Evolutionary conservation across 805 yeast species (phyloP).

Genomic region (Lachancea dasiensis): DNA sequence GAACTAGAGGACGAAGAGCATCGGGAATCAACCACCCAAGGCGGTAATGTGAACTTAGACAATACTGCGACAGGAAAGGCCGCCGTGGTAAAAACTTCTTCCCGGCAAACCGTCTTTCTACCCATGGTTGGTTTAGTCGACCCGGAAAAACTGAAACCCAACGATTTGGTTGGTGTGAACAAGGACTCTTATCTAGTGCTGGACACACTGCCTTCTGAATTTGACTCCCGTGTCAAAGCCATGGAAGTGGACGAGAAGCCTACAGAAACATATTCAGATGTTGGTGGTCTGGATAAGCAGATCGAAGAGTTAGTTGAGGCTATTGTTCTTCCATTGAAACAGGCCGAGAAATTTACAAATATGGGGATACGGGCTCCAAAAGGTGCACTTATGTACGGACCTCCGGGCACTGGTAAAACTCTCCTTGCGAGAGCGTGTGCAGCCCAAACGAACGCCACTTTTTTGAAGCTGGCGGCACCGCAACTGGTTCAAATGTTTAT

Average conservation of each 20-base stretch:
- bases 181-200: slow-evolving; percentile 91
- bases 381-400: slow-evolving; percentile 98
- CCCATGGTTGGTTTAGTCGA: slow-evolving; percentile 96
- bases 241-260: slow-evolving; percentile 99
- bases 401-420: slow-evolving; percentile 99
- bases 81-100: slow-evolving; percentile 97
- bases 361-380: slow-evolving; percentile 97
- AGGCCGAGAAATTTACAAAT: slow-evolving; percentile 89
- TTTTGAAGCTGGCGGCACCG: slow-evolving; percentile 93
- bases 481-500: slow-evolving; percentile 97
- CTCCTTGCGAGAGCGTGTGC: slow-evolving; percentile 97
- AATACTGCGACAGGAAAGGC: slow-evolving; percentile 89
- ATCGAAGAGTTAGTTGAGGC: slow-evolving; percentile 98
- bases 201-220: slow-evolving; percentile 94
- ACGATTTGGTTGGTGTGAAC: slow-evolving; percentile 95
- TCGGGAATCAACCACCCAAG: slow-evolving; percentile 56
- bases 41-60: slow-evolving; percentile 91
- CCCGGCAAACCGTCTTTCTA: slow-evolving; percentile 93
- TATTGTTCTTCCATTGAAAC: slow-evolving; percentile 96
- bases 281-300: slow-evolving; percentile 97
- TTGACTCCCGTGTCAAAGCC: slow-evolving; percentile 95
- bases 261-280: slow-evolving; percentile 92
- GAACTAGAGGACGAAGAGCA: slow-evolving; percentile 73
- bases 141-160: slow-evolving; percentile 88
- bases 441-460: slow-evolving; percentile 96